Evolutionary conservation across 2,329 filamentous ascomycete genomes (phyloP).

Genomic region (Alternaria sp.): DNA sequence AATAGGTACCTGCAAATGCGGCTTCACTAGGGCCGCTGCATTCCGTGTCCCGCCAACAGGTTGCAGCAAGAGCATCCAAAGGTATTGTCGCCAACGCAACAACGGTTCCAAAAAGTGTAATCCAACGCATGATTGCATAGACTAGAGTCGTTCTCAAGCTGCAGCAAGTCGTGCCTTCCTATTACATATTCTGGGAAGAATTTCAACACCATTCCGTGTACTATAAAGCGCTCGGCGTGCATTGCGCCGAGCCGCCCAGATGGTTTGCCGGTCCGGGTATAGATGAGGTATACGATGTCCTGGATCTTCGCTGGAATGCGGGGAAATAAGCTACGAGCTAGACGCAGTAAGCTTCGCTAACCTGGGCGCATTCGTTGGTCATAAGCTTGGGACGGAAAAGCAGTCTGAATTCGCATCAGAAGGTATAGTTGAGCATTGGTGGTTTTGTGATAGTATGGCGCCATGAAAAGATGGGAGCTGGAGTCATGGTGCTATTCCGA

Average conservation of each 20-base stretch:
- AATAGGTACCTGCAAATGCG: conserved; percentile 52
- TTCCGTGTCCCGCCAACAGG: conserved; percentile 63
- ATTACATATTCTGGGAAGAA: neutral
- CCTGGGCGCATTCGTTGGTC: neutral
- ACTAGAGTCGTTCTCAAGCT: neutral
- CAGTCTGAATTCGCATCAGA: neutral
- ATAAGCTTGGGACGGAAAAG: neutral
- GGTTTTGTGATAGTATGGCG: neutral
- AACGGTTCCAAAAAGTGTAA: neutral
- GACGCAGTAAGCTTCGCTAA: neutral
- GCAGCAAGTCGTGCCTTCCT: neutral
- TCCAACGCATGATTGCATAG: neutral
- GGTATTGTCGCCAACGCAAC: neutral
- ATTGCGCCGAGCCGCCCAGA: conserved; percentile 3
- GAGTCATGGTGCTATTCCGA: neutral
- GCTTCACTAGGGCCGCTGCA: conserved; percentile 59
- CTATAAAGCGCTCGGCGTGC: conserved; percentile 4
- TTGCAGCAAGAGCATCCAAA: neutral
- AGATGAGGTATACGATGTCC: neutral
- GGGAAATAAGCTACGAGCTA: conserved; percentile 7
- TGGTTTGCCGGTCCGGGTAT: conserved; percentile 1
- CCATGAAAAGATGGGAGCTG: neutral
- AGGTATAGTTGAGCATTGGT: neutral
- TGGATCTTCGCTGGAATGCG: neutral
- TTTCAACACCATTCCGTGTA: neutral